These are phyloP conservation scores for Penicillium sp. DNA, from an alignment of 2,329 filamentous ascomycete genomes.

Conservation along the genomic window DNA sequence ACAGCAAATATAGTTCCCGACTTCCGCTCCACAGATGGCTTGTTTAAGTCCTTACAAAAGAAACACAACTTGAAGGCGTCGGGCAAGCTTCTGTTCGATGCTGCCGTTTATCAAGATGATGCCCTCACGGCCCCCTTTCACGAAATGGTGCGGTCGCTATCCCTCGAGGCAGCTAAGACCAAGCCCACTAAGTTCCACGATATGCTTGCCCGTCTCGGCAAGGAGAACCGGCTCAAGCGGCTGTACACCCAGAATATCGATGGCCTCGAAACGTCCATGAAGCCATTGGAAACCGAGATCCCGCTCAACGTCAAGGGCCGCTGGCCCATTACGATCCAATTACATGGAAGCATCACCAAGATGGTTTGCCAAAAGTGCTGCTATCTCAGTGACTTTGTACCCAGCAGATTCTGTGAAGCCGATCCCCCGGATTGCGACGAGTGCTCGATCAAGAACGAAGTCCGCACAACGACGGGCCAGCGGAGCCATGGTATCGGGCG, in stretches of 20 bases:
- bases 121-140: conserved; percentile 86
- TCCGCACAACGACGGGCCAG: conserved; percentile 75
- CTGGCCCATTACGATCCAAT: conserved; percentile 88
- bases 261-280: conserved; percentile 80
- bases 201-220: conserved; percentile 80
- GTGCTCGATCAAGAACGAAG: conserved; percentile 69
- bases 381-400: conserved; percentile 69
- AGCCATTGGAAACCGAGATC: conserved; percentile 72
- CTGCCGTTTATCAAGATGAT: conserved; percentile 93
- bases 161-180: conserved; percentile 69
- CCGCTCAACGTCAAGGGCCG: conserved; percentile 79
- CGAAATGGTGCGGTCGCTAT: conserved; percentile 88
- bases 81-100: conserved; percentile 93
- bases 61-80: conserved; percentile 90
- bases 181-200: conserved; percentile 88
- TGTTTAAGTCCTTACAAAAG: conserved; percentile 78
- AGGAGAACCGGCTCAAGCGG: conserved; percentile 79
- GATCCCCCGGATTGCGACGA: conserved; percentile 72
- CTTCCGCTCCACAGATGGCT: conserved; percentile 84
- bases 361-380: conserved; percentile 97
- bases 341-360: conserved; percentile 88
- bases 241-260: conserved; percentile 98
- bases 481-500: conserved; percentile 90
- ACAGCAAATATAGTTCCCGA: conserved; percentile 66
- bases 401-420: conserved; percentile 75